Evolutionary conservation across 176 grass and related monocot genomes (phyloP), one percentile per base, ranked within the genome.

Genomic region (Alopecurus myosuroides): DNA sequence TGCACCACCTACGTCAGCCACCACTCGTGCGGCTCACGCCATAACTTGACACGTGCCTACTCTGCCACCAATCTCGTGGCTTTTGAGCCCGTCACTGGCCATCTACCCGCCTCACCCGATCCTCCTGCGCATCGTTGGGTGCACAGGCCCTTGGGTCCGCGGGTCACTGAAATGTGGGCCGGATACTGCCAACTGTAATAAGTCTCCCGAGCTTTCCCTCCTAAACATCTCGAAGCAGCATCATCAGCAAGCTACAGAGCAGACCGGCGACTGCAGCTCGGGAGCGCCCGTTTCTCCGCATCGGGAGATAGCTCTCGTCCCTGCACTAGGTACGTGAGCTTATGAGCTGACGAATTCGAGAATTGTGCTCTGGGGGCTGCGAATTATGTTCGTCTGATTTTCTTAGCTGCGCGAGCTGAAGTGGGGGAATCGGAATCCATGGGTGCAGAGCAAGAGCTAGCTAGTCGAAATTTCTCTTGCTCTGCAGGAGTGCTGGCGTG

Each of bases 101-200:
- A 30, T 57, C 13, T 57, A 18, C 78, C 6, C 1, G 12, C 44
- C 87, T 13, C 81, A 88, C 9, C 44, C 14, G 75, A 88, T 88
- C 75, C 81, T 44, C 10, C 15, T 39, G 3, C 2, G 3, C 18
- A n/a, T 14, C 0, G 22, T 30, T 51, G 2, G 30, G n/a, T 50
- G 74, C 31, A 78, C 72, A 11, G 4, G 40, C 55, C 62, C 5
- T 22, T 30, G 0, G 8, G 20, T 0, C 12, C n/a, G 0, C 9
- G 3, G 23, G 13, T 53, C 65, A 4, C 86, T 84, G 81, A 2
- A 0, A 9, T 0, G 44, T 53, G 66, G 81, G 74, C 13, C 66
- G 25, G 1, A 6, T 1, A 0, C 20, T 3, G 41, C 62, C 23
- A 3, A 71, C n/a, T 3, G 53, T 71, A 18, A 20, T 11, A 67